Conservation (phyloP, 192 early-diverging fungal species). For the Obelidium mucronatum region DNA sequence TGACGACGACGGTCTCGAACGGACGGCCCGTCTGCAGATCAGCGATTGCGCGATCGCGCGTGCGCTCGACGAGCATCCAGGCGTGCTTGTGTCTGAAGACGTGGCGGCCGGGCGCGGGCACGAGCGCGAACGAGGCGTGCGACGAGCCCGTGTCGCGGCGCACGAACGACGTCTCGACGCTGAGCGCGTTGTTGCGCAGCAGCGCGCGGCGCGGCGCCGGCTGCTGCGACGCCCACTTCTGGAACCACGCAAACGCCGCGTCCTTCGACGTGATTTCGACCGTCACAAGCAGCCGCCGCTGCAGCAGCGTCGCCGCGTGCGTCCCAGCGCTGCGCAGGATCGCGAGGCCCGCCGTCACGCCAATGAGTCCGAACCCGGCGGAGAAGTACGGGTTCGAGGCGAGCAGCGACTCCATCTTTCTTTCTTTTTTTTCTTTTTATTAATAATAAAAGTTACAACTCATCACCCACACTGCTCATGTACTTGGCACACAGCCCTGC, state of each 20-base stretch:
- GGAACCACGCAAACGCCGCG: constrained; percentile 91
- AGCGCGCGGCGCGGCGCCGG: constrained; percentile 41
- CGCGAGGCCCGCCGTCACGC: constrained; percentile 83
- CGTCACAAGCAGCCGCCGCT: constrained; percentile 83
- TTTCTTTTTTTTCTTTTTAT: too few relatives aligned
- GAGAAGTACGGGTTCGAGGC: constrained; percentile 92
- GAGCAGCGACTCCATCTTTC: constrained; percentile 36
- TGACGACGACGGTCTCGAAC: constrained; percentile 94
- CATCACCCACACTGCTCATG: too few relatives aligned
- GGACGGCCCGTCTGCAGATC: constrained; percentile 92
- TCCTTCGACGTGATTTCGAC: constrained; percentile 96
- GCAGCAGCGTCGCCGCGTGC: constrained; percentile 70
- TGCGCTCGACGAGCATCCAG: constrained; percentile 74
- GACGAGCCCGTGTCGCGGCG: constrained; percentile 92
- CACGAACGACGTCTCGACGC: constrained; percentile 86
- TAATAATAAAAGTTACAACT: too few relatives aligned
- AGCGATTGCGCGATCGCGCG: constrained; percentile 46
- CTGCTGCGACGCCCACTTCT: constrained; percentile 76
- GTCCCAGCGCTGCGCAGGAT: constrained; percentile 76
- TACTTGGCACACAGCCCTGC: neutral
- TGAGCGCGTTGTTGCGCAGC: constrained; percentile 64
- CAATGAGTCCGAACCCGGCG: constrained; percentile 91
- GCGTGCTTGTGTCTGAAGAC: constrained; percentile 78
- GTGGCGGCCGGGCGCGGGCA: constrained; percentile 93
- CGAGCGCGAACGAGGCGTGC: constrained; percentile 81